Evolutionary conservation across 345 rosid genomes (phyloP).

Genomic region (Eucalyptus sideroxylon): DNA sequence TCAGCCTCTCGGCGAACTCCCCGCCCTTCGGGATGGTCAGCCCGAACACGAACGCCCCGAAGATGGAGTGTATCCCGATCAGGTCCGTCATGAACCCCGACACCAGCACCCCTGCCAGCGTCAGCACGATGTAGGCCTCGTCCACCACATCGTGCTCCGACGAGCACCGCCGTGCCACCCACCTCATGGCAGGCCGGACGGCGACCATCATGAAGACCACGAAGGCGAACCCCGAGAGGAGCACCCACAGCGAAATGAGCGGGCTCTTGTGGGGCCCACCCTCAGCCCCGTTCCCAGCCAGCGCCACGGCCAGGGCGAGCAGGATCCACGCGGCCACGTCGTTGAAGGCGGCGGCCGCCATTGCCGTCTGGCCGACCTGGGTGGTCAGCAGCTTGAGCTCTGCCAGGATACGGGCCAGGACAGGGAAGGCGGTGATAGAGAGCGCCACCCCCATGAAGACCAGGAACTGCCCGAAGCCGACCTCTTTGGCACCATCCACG

Average conservation of each 20-base stretch:
- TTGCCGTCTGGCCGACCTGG: constrained; percentile 58
- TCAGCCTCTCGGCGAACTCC: constrained; percentile 56
- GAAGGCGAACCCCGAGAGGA: constrained; percentile 51
- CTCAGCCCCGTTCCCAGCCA: constrained; percentile 32
- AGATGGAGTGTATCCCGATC: constrained; percentile 78
- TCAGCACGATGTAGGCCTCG: constrained; percentile 64
- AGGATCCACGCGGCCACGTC: constrained; percentile 86
- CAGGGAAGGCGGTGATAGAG: constrained; percentile 94
- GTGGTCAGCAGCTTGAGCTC: constrained; percentile 80
- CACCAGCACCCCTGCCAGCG: constrained; percentile 65
- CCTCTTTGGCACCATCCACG: constrained; percentile 27
- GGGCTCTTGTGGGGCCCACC: constrained; percentile 47
- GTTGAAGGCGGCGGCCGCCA: constrained; percentile 92
- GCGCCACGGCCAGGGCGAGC: constrained; percentile 72
- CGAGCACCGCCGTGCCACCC: constrained; percentile 52
- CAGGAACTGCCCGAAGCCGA: constrained; percentile 49
- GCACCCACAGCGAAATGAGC: constrained; percentile 57
- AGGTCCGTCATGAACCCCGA: constrained; percentile 63
- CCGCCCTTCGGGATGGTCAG: constrained; percentile 79
- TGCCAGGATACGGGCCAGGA: constrained; percentile 82
- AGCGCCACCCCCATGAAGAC: constrained; percentile 93
- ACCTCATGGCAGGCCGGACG: constrained; percentile 66
- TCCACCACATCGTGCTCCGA: constrained; percentile 37
- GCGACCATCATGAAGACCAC: constrained; percentile 48
- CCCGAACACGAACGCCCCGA: constrained; percentile 81